A percentile compares a stretch with the other conserved stretches of the same genome.
phyloP scores from a whole-genome alignment of 176 grass and related monocot genomes.

The Phoenix roebelenii region DNA sequence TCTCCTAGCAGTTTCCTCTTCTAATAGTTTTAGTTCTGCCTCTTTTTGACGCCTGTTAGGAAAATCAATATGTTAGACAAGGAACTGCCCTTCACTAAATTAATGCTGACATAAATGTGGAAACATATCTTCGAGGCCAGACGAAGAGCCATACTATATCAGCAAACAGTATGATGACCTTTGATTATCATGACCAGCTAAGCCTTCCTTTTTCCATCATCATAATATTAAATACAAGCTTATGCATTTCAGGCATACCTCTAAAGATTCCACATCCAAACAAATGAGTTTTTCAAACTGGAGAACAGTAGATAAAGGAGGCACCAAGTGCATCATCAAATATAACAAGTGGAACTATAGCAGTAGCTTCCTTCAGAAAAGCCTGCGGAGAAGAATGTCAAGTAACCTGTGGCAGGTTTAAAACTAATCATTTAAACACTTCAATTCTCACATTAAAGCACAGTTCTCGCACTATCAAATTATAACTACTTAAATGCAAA shows the following conservation, averaged over 20 bases:
- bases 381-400: constrained; percentile 99
- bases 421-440: constrained; percentile 63
- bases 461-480: constrained; percentile 14
- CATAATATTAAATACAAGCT: constrained; percentile 55
- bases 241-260: constrained; percentile 96
- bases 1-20: constrained; percentile 92
- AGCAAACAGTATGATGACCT: constrained; percentile 29
- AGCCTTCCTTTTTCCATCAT: constrained; percentile 30
- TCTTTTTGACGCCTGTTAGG: constrained; percentile 77
- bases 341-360: constrained; percentile 99
- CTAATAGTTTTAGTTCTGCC: constrained; percentile 85
- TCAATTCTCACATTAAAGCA: constrained; percentile 37
- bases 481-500: too few species aligned
- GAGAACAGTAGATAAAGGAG: constrained; percentile 98
- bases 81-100: constrained; percentile 15
- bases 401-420: constrained; percentile 91
- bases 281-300: constrained; percentile 94
- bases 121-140: constrained; percentile 24
- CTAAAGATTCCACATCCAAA: constrained; percentile 94
- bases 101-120: constrained; percentile 3
- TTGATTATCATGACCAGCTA: constrained; percentile 36
- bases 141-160: constrained; percentile 25
- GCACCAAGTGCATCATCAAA: constrained; percentile 99
- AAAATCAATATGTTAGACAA: constrained; percentile 40
- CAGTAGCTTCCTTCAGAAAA: constrained; percentile 89